Evolutionary conservation across 306 rosid genomes (phyloP).

Genomic region (Bauhinia variegata): DNA sequence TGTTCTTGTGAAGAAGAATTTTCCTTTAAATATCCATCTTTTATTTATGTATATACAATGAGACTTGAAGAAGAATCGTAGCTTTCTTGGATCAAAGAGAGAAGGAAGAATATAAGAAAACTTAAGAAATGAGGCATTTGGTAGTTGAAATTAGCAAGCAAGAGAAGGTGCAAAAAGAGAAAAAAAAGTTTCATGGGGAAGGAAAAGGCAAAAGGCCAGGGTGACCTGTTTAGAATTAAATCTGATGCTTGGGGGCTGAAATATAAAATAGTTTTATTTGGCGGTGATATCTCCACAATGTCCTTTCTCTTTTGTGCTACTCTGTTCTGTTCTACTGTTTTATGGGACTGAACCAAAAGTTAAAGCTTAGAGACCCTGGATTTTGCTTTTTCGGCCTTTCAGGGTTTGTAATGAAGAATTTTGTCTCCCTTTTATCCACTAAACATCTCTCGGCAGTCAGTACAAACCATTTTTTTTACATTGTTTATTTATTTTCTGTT

Average conservation of each 20-base stretch:
- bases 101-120: conserved; percentile 87
- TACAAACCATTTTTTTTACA: neutral
- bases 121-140: conserved; percentile 91
- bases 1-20: conserved; percentile 49
- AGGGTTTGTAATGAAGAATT: conserved; percentile 61
- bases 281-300: conserved; percentile 36
- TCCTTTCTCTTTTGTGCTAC: conserved; percentile 39
- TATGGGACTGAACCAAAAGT: conserved; percentile 68
- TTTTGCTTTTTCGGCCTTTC: conserved; percentile 32
- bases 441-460: neutral
- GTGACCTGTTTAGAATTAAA: conserved; percentile 52
- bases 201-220: conserved; percentile 66
- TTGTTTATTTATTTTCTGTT: conserved; percentile 19
- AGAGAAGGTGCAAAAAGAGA: conserved; percentile 59
- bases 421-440: conserved; percentile 45
- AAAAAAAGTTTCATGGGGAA: conserved; percentile 37
- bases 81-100: conserved; percentile 82
- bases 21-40: conserved; percentile 44
- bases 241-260: conserved; percentile 41
- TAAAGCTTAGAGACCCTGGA: conserved; percentile 43
- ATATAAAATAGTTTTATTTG: conserved; percentile 25
- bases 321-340: conserved; percentile 69
- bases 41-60: conserved; percentile 35
- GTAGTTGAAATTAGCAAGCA: conserved; percentile 83
- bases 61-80: conserved; percentile 58